These are phyloP conservation scores for Metschnikowia picachoensis DNA, from an alignment of 805 yeast genomes.

Conservation along the genomic window DNA sequence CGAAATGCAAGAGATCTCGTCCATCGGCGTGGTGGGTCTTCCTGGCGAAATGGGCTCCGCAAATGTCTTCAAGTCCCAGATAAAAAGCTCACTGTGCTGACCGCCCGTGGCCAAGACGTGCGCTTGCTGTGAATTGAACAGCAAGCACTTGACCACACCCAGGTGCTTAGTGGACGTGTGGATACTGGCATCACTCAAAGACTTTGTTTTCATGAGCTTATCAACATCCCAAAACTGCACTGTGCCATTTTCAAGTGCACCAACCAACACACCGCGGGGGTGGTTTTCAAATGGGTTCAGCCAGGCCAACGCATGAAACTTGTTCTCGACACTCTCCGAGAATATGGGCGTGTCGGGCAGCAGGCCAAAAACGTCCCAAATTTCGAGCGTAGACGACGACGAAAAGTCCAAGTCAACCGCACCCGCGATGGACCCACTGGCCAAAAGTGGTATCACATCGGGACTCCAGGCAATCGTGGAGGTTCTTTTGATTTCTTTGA, in stretches of 20 bases:
- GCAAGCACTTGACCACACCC: constrained; percentile 66
- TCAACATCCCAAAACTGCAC: constrained; percentile 77
- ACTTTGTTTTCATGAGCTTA: constrained; percentile 40
- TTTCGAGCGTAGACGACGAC: constrained; percentile 69
- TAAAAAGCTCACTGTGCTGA: constrained; percentile 77
- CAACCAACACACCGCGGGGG: constrained; percentile 64
- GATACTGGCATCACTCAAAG: constrained; percentile 41
- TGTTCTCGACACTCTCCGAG: constrained; percentile 31
- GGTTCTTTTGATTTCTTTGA: constrained; percentile 77
- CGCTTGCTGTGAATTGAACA: constrained; percentile 70
- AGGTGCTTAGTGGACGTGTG: constrained; percentile 56
- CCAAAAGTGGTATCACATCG: constrained; percentile 68
- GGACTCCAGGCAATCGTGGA: constrained; percentile 97
- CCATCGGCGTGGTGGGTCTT: constrained; percentile 71
- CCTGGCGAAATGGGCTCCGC: constrained; percentile 68
- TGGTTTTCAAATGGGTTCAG: constrained; percentile 50
- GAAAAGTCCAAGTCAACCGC: constrained; percentile 88
- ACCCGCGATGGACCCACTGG: constrained; percentile 94
- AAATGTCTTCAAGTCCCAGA: constrained; percentile 80
- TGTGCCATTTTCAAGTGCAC: constrained; percentile 81
- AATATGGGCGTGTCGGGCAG: constrained; percentile 32
- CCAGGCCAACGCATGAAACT: constrained; percentile 83
- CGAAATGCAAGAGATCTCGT: constrained; percentile 73
- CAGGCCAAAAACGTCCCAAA: constrained; percentile 63
- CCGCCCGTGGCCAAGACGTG: constrained; percentile 85